phyloP scores from a whole-genome alignment of 2,329 filamentous ascomycete genomes.

The Chaetomiaceae sp. region DNA sequence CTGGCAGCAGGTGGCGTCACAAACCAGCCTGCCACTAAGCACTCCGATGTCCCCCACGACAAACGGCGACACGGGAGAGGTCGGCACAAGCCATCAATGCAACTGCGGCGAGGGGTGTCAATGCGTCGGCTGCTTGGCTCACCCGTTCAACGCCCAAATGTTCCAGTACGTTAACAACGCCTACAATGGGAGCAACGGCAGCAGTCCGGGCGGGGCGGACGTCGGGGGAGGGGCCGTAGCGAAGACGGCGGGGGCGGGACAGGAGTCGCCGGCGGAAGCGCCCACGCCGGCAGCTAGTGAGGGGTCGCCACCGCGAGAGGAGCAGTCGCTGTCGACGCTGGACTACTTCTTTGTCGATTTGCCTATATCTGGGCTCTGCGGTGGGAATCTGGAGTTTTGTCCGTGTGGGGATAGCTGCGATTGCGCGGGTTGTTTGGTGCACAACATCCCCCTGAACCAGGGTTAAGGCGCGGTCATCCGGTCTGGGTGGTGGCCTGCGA shows the following conservation, averaged over 20 bases:
- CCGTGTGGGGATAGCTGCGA: slow-evolving; percentile 56
- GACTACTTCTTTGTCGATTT: slow-evolving; percentile 59
- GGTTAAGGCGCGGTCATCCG: background rate
- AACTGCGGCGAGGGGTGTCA: slow-evolving; percentile 61
- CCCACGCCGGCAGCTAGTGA: slow-evolving; percentile 42
- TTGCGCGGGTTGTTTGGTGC: slow-evolving; percentile 54
- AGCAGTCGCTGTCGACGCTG: slow-evolving; percentile 45
- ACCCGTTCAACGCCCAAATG: slow-evolving; percentile 60
- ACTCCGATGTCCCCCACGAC: slow-evolving; percentile 8
- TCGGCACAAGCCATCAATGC: slow-evolving; percentile 43
- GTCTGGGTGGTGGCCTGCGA: background rate
- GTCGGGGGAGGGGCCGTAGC: slow-evolving; percentile 1
- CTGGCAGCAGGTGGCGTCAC: slow-evolving; percentile 41
- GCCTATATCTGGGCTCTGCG: slow-evolving; percentile 43
- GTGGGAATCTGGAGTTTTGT: slow-evolving; percentile 46
- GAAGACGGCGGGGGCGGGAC: background rate
- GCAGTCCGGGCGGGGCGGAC: slow-evolving; percentile 12
- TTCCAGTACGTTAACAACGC: slow-evolving; percentile 36
- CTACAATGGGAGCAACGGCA: slow-evolving; percentile 22
- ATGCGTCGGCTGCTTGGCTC: slow-evolving; percentile 63
- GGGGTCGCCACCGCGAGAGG: slow-evolving; percentile 43
- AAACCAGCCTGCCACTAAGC: slow-evolving; percentile 9
- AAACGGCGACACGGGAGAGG: slow-evolving; percentile 6
- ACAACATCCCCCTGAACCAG: slow-evolving; percentile 27
- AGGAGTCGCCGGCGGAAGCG: slow-evolving; percentile 35